phyloP scores from a whole-genome alignment of 805 yeast genomes.

The Metschnikowia kunwiensis region DNA sequence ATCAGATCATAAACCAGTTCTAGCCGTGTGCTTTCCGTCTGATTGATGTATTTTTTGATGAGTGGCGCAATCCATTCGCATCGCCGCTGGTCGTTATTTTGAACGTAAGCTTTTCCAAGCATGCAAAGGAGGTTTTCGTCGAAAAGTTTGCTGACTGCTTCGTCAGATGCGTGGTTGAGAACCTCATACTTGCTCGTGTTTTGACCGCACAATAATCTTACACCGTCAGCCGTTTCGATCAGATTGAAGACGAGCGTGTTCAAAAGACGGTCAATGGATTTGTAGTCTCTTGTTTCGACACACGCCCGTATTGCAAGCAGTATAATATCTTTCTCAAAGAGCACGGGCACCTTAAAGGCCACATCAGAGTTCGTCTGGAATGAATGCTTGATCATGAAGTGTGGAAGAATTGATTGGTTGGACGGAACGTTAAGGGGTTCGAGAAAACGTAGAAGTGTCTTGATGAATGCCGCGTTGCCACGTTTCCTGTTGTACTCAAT shows the following conservation, averaged over 20 bases:
- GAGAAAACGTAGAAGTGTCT: slow-evolving; percentile 27
- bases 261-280: slow-evolving; percentile 32
- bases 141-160: slow-evolving; percentile 7
- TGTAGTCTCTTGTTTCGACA: slow-evolving; percentile 24
- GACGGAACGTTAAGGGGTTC: slow-evolving; percentile 12
- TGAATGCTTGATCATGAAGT: slow-evolving; percentile 15
- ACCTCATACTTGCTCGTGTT: not conserved
- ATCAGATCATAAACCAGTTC: not conserved
- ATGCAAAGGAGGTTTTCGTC: slow-evolving; percentile 9
- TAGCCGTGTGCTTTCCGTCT: not conserved
- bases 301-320: slow-evolving; percentile 30
- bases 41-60: not conserved
- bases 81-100: slow-evolving; percentile 8
- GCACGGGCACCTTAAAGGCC: not conserved
- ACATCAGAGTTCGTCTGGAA: not conserved
- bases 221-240: slow-evolving; percentile 11
- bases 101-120: slow-evolving; percentile 12
- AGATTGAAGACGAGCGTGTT: slow-evolving; percentile 27
- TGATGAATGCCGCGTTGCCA: slow-evolving; percentile 20
- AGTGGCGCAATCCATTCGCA: slow-evolving; percentile 17
- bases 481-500: slow-evolving; percentile 25
- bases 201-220: not conserved
- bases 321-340: slow-evolving; percentile 17
- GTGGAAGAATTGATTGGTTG: slow-evolving; percentile 14
- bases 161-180: not conserved